Evolutionary conservation across 2,329 filamentous ascomycete species (phyloP), one percentile per base, ranked within the genome.

Genomic region (Sphaerulina vaccinii): DNA sequence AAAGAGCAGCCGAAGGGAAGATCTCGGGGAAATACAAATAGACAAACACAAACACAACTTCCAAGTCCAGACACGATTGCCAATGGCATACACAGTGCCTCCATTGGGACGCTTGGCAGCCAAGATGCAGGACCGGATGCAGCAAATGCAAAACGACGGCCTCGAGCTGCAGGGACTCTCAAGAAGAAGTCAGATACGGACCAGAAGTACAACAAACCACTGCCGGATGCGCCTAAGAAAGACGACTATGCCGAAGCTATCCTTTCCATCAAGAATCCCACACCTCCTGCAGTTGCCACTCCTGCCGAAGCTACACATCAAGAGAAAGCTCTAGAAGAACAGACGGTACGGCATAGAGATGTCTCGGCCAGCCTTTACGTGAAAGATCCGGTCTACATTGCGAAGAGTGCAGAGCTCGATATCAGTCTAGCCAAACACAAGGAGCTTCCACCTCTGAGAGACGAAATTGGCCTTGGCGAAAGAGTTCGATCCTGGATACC

Each of bases 391-490:
- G n/a, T n/a, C n/a, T n/a, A n/a, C n/a, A n/a, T n/a, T n/a, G n/a
- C 33, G n/a, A 39, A 44, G 41, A 7, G 27, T 6, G 38, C 18
- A 22, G 15, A 9, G 18, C 15, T 22, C 9, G 35, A 48, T 13
- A n/a, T 36, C 29, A 21, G 32, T 5, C 32, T 24, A 15, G n/a
- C n/a, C n/a, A n/a, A n/a, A n/a, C 27, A 19, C 13, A 48, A 48
- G 16, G 33, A 43, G 24, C 32, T 47, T 13, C 50, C 50, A 27
- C 50, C 42, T 18, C 33, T 48, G 50, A 35, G 32, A 15, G 43
- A 35, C 38, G 43, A 37, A 32, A 5, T 36, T 22, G 6, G 11
- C 16, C 4, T 15, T n/a, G n/a, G n/a, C n/a, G n/a, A n/a, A n/a
- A n/a, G n/a, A n/a, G n/a, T n/a, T 13, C 21, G 13, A 24, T 21